These are phyloP conservation scores for Candida sp. DNA, from an alignment of 1,139 yeast species.

Conservation along the genomic window DNA sequence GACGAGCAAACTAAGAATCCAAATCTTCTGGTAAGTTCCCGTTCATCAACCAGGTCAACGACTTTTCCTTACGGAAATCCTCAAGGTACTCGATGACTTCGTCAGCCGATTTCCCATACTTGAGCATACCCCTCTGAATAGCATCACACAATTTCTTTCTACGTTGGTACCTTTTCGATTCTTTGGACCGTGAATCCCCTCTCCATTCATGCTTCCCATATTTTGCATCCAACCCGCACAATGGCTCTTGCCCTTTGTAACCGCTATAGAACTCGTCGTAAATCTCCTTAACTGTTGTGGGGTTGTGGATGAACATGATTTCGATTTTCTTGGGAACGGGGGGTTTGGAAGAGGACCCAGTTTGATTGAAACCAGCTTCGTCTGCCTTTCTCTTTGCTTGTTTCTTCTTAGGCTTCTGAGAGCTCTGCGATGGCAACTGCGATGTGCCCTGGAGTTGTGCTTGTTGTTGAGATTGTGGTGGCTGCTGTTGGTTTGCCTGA, in stretches of 20 bases:
- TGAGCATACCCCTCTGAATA: constrained; percentile 44
- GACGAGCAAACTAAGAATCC: constrained; percentile 4
- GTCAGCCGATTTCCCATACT: constrained; percentile 46
- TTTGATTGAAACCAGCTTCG: constrained; percentile 4
- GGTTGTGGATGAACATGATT: constrained; percentile 49
- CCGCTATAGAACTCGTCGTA: constrained; percentile 53
- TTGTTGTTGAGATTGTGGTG: constrained; percentile 5
- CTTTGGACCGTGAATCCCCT: constrained; percentile 53
- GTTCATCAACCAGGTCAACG: constrained; percentile 55
- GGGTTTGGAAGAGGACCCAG: constrained; percentile 19
- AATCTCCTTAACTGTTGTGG: constrained; percentile 49
- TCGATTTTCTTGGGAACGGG: constrained; percentile 32
- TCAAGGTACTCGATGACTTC: constrained; percentile 48
- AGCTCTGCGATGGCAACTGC: background rate
- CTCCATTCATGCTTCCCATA: constrained; percentile 53
- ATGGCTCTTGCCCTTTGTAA: constrained; percentile 49
- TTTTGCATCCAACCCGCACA: constrained; percentile 47
- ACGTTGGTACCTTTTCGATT: constrained; percentile 49
- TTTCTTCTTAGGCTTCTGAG: constrained; percentile 8
- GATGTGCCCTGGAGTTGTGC: background rate
- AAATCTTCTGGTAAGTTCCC: constrained; percentile 50
- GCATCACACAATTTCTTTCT: constrained; percentile 52
- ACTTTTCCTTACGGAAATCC: constrained; percentile 47
- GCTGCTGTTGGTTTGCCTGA: constrained; percentile 4
- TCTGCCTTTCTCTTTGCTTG: constrained; percentile 7